These are phyloP conservation scores for Cryptococcus sp. DNA, from an alignment of 1,284 basidiomycete genomes.

Conservation along the genomic window DNA sequence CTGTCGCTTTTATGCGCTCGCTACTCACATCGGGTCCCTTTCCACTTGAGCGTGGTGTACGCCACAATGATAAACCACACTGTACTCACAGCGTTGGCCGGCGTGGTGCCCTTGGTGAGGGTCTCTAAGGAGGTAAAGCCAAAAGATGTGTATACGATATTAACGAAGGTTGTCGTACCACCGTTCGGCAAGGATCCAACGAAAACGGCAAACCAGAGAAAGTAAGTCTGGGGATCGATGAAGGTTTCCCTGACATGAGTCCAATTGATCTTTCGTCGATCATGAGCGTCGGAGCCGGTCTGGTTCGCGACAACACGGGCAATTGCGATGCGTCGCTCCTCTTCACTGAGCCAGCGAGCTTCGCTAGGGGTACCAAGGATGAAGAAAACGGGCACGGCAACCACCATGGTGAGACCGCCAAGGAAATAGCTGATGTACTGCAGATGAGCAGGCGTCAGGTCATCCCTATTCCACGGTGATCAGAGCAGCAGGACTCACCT, in stretches of 20 bases:
- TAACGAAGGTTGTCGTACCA: slow-evolving; percentile 11
- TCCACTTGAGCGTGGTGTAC: slow-evolving; percentile 4
- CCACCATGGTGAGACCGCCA: slow-evolving; percentile 26
- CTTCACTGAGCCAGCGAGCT: slow-evolving; percentile 26
- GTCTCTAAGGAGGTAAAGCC: slow-evolving; percentile 19
- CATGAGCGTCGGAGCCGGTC: slow-evolving; percentile 5
- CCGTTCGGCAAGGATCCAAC: slow-evolving; percentile 14
- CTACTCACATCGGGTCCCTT: slow-evolving; percentile 10
- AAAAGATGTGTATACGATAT: slow-evolving; percentile 18
- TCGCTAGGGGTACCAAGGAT: slow-evolving; percentile 27
- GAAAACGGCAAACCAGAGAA: slow-evolving; percentile 7
- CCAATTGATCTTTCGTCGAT: slow-evolving; percentile 1
- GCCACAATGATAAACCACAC: slow-evolving; percentile 14
- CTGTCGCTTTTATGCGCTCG: not conserved
- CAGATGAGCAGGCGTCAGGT: too few relatives aligned
- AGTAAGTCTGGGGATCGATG: slow-evolving; percentile 21
- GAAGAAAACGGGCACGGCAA: slow-evolving; percentile 15
- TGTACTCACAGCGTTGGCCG: slow-evolving; percentile 10
- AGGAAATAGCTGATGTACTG: slow-evolving; percentile 32
- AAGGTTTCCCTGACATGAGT: slow-evolving; percentile 17
- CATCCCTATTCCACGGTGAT: too few relatives aligned
- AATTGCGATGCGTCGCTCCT: slow-evolving; percentile 13
- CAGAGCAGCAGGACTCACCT: too few relatives aligned
- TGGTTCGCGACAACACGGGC: slow-evolving; percentile 9
- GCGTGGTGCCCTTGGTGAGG: slow-evolving; percentile 11